Percentiles rank a stretch among this genome's conserved stretches.
phyloP scores from a whole-genome alignment of 108 stramenopile species.

The Pseudonitzschia pungens region DNA sequence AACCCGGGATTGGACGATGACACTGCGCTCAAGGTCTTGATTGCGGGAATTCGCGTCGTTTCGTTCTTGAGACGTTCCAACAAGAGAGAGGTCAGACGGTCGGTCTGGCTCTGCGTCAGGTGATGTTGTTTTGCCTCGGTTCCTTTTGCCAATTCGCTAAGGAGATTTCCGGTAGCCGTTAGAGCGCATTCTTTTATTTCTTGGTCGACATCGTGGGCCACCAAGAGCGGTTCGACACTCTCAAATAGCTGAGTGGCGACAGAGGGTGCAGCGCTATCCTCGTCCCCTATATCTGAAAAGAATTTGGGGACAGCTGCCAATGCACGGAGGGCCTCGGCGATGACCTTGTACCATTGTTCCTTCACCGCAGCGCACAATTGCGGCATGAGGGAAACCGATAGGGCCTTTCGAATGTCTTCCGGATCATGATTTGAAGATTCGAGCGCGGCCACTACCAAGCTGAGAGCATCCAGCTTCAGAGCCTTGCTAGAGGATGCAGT shows the following conservation, averaged over 20 bases:
- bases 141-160: slow-evolving; percentile 47
- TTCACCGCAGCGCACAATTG: slow-evolving; percentile 69
- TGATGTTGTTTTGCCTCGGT: slow-evolving; percentile 26
- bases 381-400: slow-evolving; percentile 54
- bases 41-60: slow-evolving; percentile 90
- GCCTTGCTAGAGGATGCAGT: slow-evolving; percentile 61
- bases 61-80: slow-evolving; percentile 93
- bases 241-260: slow-evolving; percentile 73
- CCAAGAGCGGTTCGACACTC: slow-evolving; percentile 89
- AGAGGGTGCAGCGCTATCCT: slow-evolving; percentile 11
- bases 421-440: slow-evolving; percentile 63
- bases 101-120: slow-evolving; percentile 55
- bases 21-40: slow-evolving; percentile 80
- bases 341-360: slow-evolving; percentile 98
- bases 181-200: slow-evolving; percentile 96
- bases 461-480: slow-evolving; percentile 90
- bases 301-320: slow-evolving; percentile 72
- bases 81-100: slow-evolving; percentile 64
- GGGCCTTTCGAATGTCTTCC: slow-evolving; percentile 49
- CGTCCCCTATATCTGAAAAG: slow-evolving; percentile 45
- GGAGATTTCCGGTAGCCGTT: slow-evolving; percentile 56
- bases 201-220: slow-evolving; percentile 94
- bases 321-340: slow-evolving; percentile 89
- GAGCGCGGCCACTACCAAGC: slow-evolving; percentile 76
- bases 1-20: slow-evolving; percentile 64